Percentiles rank a stretch among this genome's conserved stretches.
Evolutionary conservation across 208 protist species (phyloP).

Genomic region (Leishmania gerbilli): DNA sequence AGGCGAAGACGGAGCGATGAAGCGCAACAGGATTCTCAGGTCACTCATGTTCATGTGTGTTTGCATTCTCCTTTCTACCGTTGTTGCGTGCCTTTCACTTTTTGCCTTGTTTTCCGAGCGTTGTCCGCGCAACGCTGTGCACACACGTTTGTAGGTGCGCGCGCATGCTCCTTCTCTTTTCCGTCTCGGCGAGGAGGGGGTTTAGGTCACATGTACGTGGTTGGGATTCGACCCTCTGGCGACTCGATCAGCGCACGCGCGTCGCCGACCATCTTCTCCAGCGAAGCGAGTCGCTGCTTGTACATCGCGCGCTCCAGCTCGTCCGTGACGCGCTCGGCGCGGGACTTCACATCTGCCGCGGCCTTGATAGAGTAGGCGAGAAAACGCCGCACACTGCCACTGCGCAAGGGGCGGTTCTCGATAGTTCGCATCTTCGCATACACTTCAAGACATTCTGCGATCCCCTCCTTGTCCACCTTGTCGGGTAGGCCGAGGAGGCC

Average conservation of each 20-base stretch:
- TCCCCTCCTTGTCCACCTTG: constrained; percentile 23
- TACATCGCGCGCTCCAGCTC: constrained; percentile 12
- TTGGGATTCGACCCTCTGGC: constrained; percentile 36
- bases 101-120: background rate
- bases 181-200: background rate
- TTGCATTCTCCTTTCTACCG: too few species aligned
- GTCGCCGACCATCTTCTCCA: constrained; percentile 43
- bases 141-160: background rate
- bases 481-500: constrained; percentile 31
- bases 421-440: constrained; percentile 30
- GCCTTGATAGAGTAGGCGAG: constrained; percentile 39
- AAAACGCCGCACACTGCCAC: constrained; percentile 56
- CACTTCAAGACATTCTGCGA: constrained; percentile 17
- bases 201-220: constrained; percentile 21
- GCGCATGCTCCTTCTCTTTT: background rate
- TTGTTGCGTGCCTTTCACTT: background rate
- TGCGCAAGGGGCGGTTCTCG: constrained; percentile 38
- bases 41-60: background rate
- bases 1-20: background rate
- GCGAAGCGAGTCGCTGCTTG: constrained; percentile 23
- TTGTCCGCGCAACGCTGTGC: background rate
- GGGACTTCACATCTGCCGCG: constrained; percentile 20
- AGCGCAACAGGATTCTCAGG: background rate
- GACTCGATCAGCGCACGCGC: constrained; percentile 37
- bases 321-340: constrained; percentile 18